A percentile compares a stretch with the other conserved stretches of the same genome.
These are phyloP conservation scores for Suaeda aralocaspica DNA, from an alignment of 148 eudicot genomes.

Conservation along the genomic window DNA sequence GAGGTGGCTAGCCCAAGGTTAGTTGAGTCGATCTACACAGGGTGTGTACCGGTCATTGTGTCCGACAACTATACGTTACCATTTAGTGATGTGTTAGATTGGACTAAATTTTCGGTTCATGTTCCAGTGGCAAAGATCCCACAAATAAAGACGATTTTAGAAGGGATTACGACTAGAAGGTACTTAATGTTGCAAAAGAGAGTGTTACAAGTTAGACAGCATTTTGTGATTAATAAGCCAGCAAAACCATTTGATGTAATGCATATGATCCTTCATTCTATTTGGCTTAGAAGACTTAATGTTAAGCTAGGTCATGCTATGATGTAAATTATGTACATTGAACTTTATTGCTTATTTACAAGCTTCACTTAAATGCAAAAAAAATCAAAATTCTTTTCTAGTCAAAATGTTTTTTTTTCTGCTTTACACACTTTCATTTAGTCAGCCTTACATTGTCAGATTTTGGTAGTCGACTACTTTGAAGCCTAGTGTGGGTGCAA, in stretches of 20 bases:
- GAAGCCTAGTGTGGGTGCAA: too few relatives aligned
- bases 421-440: too few relatives aligned
- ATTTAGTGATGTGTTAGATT: slow-evolving; percentile 60
- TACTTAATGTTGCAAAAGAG: slow-evolving; percentile 43
- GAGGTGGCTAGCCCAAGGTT: slow-evolving; percentile 77
- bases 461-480: slow-evolving; percentile 13
- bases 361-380: too few relatives aligned
- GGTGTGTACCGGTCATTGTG: slow-evolving; percentile 66
- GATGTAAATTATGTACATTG: too few relatives aligned
- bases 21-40: slow-evolving; percentile 47
- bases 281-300: slow-evolving; percentile 61
- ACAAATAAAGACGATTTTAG: slow-evolving; percentile 42
- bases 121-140: slow-evolving; percentile 39
- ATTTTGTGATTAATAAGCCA: slow-evolving; percentile 51
- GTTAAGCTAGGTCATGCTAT: slow-evolving; percentile 21
- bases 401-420: too few relatives aligned
- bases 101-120: slow-evolving; percentile 52
- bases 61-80: slow-evolving; percentile 53
- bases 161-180: slow-evolving; percentile 27
- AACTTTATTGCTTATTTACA: too few relatives aligned
- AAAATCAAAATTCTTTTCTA: too few relatives aligned
- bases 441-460: slow-evolving; percentile 4
- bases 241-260: slow-evolving; percentile 44
- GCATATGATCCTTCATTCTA: slow-evolving; percentile 63
- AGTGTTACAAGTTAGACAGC: slow-evolving; percentile 43